A percentile compares a stretch with the other conserved stretches of the same genome.
These are phyloP conservation scores for Sporothrix globosa DNA, from an alignment of 2,329 filamentous ascomycete genomes.

Conservation along the genomic window DNA sequence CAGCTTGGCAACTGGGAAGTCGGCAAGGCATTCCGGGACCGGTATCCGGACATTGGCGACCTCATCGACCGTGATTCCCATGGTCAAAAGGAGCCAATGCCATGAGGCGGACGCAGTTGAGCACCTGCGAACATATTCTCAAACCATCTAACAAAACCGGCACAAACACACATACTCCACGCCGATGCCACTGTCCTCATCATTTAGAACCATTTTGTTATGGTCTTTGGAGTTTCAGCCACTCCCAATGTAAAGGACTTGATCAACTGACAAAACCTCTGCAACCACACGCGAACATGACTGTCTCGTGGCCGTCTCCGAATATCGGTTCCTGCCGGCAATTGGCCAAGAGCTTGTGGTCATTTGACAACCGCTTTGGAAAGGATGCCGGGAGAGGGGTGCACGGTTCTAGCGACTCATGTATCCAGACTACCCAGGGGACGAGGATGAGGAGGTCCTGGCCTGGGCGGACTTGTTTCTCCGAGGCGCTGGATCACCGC, in stretches of 20 bases:
- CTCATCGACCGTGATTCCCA: slow-evolving; percentile 37
- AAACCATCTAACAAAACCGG: neutral
- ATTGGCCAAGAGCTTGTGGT: neutral
- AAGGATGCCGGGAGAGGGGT: neutral
- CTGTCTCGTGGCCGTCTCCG: neutral
- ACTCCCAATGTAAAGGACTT: too few species aligned
- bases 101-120: neutral
- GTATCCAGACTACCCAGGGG: neutral
- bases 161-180: too few species aligned
- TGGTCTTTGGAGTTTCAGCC: too few species aligned
- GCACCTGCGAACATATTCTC: too few species aligned
- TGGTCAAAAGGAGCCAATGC: neutral
- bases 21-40: slow-evolving; percentile 38
- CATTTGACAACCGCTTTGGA: neutral
- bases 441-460: neutral
- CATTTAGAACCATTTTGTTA: too few species aligned
- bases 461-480: slow-evolving; percentile 27
- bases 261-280: too few species aligned
- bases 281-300: too few species aligned
- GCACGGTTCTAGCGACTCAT: slow-evolving; percentile 5
- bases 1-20: slow-evolving; percentile 42
- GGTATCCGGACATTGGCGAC: slow-evolving; percentile 39
- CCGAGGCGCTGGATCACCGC: slow-evolving; percentile 12
- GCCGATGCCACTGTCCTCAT: too few species aligned
- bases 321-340: slow-evolving; percentile 15